phyloP scores from a whole-genome alignment of 2,329 filamentous ascomycete species.

The Rosellinia necatrix region DNA sequence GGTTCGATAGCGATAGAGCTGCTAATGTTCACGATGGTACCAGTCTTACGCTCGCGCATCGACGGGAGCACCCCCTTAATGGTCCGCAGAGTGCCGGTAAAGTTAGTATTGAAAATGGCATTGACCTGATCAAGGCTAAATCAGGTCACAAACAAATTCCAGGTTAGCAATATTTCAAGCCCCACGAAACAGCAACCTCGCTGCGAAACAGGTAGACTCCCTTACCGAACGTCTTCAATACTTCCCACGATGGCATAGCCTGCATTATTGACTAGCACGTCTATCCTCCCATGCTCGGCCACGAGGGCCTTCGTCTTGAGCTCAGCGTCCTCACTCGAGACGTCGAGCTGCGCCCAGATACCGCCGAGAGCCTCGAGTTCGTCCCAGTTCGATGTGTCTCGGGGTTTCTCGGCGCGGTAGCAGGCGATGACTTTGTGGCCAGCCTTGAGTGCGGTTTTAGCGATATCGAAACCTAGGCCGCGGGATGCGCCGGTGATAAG shows the following conservation, averaged over 20 bases:
- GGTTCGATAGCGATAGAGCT: conserved; percentile 24
- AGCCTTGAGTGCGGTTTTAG: conserved; percentile 31
- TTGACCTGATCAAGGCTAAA: conserved; percentile 31
- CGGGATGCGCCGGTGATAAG: conserved; percentile 37
- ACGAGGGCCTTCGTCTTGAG: conserved; percentile 27
- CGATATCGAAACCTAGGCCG: conserved; percentile 34
- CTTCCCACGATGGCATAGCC: conserved; percentile 31
- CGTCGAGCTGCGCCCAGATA: conserved; percentile 33
- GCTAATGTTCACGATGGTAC: conserved; percentile 39
- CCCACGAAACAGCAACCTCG: too few species aligned
- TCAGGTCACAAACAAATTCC: background rate
- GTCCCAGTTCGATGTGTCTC: conserved; percentile 21
- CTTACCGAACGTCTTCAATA: conserved; percentile 34
- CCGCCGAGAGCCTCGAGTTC: conserved; percentile 35
- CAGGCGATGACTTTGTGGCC: conserved; percentile 36
- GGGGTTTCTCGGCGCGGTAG: conserved; percentile 31
- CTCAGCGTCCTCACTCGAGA: conserved; percentile 31
- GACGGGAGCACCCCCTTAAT: conserved; percentile 34
- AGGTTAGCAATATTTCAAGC: conserved; percentile 6
- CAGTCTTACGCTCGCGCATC: conserved; percentile 35
- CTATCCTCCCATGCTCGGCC: conserved; percentile 30
- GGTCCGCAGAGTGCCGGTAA: conserved; percentile 35
- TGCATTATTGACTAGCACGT: conserved; percentile 36
- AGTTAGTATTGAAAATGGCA: conserved; percentile 34
- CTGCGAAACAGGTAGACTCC: background rate